phyloP scores from a whole-genome alignment of 345 rosid genomes.

The Nasturtium officinale region DNA sequence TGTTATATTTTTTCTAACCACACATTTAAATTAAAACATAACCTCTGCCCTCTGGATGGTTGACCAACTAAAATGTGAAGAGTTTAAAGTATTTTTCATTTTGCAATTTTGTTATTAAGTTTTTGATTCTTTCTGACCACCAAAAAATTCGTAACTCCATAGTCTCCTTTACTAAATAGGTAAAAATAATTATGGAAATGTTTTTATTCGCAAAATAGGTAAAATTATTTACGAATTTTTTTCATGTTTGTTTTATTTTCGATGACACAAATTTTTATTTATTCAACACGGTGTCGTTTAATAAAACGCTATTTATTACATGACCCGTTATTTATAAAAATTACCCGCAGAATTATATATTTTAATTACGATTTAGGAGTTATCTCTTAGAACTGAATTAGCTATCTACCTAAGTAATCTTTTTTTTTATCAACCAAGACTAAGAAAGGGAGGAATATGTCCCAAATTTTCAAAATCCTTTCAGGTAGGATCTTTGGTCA shows the following conservation, averaged over 20 bases:
- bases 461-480: conserved; percentile 15
- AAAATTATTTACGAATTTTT: background rate
- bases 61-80: background rate
- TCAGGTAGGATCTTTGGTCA: conserved; percentile 21
- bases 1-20: background rate
- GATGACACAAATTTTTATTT: no score
- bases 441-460: background rate
- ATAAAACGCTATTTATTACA: no score
- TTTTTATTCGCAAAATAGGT: background rate
- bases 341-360: background rate
- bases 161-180: no score
- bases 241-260: no score
- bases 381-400: no score
- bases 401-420: no score
- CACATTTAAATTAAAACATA: background rate
- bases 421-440: no score
- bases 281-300: background rate
- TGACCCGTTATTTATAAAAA: background rate
- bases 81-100: background rate
- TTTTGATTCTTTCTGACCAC: background rate
- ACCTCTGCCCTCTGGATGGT: no score
- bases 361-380: no score
- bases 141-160: background rate
- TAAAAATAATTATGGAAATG: no score
- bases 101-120: background rate